phyloP scores from a whole-genome alignment of 208 protist genomes.

The Trypanosoma conorhini region DNA sequence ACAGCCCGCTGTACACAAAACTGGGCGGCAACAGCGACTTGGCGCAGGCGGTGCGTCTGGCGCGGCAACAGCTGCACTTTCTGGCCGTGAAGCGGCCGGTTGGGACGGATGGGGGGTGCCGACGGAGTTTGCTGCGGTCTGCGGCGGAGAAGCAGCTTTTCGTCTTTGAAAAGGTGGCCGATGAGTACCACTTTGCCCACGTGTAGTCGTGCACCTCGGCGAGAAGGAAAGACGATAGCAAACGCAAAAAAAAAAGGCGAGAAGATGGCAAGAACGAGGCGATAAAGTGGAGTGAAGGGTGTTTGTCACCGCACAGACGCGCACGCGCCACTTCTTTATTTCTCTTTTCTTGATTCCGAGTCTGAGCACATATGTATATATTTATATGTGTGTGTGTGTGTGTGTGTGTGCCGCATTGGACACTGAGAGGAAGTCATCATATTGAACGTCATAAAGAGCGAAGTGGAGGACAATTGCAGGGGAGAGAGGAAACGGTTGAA shows the following conservation, averaged over 20 bases:
- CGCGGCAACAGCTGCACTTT: conserved; percentile 47
- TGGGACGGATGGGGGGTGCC: conserved; percentile 7
- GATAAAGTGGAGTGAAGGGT: neutral
- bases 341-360: too few species aligned
- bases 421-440: too few species aligned
- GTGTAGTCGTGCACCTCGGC: conserved; percentile 1
- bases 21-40: conserved; percentile 32
- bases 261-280: neutral
- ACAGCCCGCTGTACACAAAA: conserved; percentile 44
- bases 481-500: too few species aligned
- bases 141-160: conserved; percentile 48
- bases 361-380: too few species aligned
- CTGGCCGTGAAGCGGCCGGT: conserved; percentile 52
- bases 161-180: conserved; percentile 65
- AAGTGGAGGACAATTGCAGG: too few species aligned
- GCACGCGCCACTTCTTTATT: too few species aligned
- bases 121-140: conserved; percentile 26
- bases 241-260: conserved; percentile 11
- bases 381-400: neutral
- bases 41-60: conserved; percentile 27
- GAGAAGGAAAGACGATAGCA: neutral
- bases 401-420: neutral
- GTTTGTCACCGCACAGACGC: neutral
- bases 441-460: too few species aligned
- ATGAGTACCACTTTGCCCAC: conserved; percentile 59